These are phyloP conservation scores for Talinum fruticosum DNA, from an alignment of 148 eudicot species.

Conservation along the genomic window DNA sequence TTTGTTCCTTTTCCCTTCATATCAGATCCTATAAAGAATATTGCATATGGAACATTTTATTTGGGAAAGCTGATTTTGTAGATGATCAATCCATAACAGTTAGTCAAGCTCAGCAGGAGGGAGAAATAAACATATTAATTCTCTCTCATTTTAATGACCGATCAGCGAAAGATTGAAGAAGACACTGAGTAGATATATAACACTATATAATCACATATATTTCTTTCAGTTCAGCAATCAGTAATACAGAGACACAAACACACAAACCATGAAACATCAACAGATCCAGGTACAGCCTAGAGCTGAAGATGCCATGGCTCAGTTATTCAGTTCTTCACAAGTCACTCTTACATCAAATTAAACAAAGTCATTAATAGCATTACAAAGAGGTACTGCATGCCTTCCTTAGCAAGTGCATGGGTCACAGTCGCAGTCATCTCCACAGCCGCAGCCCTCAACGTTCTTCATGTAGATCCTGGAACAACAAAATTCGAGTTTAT, in stretches of 20 bases:
- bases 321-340: constrained; percentile 14
- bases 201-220: not conserved
- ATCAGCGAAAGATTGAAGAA: no score
- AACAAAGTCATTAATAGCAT: not conserved
- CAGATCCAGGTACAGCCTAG: constrained; percentile 3
- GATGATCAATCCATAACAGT: no score
- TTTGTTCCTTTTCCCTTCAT: no score
- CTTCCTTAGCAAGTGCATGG: constrained; percentile 38
- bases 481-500: not conserved
- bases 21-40: no score
- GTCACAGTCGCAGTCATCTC: constrained; percentile 53
- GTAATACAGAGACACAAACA: constrained; percentile 10
- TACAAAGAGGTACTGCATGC: no score
- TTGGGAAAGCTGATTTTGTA: no score
- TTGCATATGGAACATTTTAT: no score
- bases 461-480: constrained; percentile 30
- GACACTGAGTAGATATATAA: no score
- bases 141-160: no score
- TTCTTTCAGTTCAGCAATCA: not conserved
- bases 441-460: constrained; percentile 42
- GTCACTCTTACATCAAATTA: not conserved
- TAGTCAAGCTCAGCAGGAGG: no score
- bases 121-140: no score
- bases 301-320: constrained; percentile 14
- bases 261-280: constrained; percentile 19